Conservation (phyloP, 192 early-diverging fungal species). For the Pecoramyces ruminantium region DNA sequence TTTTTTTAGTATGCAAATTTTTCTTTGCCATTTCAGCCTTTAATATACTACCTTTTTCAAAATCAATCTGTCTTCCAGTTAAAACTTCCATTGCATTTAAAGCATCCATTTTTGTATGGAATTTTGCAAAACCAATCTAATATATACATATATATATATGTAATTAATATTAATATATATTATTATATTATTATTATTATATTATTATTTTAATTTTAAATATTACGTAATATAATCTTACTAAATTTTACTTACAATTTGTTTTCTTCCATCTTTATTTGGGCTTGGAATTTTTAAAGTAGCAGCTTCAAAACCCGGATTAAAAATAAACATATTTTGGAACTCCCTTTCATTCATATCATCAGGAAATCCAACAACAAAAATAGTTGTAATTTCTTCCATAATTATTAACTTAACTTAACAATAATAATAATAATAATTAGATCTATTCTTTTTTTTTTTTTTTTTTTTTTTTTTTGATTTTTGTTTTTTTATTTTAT, state of each 20-base stretch:
- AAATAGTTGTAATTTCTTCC: slow-evolving; percentile 97
- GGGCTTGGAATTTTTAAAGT: slow-evolving; percentile 73
- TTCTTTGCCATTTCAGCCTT: slow-evolving; percentile 99
- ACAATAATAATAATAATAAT: too few species aligned
- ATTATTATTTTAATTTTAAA: too few species aligned
- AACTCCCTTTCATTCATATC: slow-evolving; percentile 99
- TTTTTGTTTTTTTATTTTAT: too few species aligned
- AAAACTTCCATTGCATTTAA: slow-evolving; percentile 80
- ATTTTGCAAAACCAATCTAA: slow-evolving; percentile 97
- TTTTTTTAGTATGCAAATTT: slow-evolving; percentile 40
- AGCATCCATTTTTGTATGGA: slow-evolving; percentile 78
- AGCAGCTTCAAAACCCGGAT: slow-evolving; percentile 91
- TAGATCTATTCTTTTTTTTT: too few species aligned
- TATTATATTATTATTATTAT: too few species aligned
- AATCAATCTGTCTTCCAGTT: slow-evolving; percentile 67
- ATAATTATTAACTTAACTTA: slow-evolving; percentile 3
- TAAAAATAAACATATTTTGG: slow-evolving; percentile 98
- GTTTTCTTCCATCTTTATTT: slow-evolving; percentile 55
- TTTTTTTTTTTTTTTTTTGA: too few species aligned
- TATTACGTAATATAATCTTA: too few species aligned
- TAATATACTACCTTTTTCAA: slow-evolving; percentile 63
- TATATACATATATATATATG: background rate
- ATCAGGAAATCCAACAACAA: slow-evolving; percentile 97
- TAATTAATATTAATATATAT: too few species aligned
- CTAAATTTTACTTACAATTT: slow-evolving; percentile 84